Percentiles rank a stretch among this genome's conserved stretches.
These are phyloP conservation scores for Pseudocercospora musae DNA, from an alignment of 2,329 filamentous ascomycete genomes.

Conservation along the genomic window DNA sequence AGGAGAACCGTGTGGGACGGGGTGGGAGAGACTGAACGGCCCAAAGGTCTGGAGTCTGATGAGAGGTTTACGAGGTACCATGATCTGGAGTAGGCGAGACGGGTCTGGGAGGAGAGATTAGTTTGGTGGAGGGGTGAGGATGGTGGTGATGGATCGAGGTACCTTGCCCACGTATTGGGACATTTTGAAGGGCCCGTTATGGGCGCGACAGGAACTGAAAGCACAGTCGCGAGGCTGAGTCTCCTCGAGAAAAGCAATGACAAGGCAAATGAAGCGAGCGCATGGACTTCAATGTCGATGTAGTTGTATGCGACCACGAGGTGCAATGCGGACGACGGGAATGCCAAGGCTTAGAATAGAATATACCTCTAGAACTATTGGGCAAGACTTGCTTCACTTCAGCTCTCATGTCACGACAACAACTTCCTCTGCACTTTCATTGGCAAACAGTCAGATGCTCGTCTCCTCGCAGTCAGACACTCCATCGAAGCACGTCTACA, in stretches of 20 bases:
- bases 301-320: not conserved
- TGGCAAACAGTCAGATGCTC: not conserved
- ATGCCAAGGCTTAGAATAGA: constrained; percentile 2
- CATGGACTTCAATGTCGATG: not conserved
- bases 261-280: not conserved
- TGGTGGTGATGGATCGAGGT: constrained; percentile 27
- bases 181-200: constrained; percentile 49
- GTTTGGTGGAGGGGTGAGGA: not conserved
- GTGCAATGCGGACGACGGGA: not conserved
- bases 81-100: constrained; percentile 89
- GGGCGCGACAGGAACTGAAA: not conserved
- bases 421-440: not conserved
- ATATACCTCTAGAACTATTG: too few relatives aligned
- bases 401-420: not conserved
- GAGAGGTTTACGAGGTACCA: constrained; percentile 87
- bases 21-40: constrained; percentile 59
- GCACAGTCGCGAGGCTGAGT: not conserved
- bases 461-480: not conserved
- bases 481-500: too few relatives aligned
- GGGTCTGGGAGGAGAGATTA: constrained; percentile 59
- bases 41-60: constrained; percentile 70
- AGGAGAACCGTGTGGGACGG: too few relatives aligned
- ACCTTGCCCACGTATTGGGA: constrained; percentile 77
- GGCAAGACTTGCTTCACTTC: not conserved
- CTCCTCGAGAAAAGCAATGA: not conserved